Evolutionary conservation across 2,329 filamentous ascomycete genomes (phyloP), one percentile per base, ranked within the genome.

Genomic region (Venturia aucupariae): DNA sequence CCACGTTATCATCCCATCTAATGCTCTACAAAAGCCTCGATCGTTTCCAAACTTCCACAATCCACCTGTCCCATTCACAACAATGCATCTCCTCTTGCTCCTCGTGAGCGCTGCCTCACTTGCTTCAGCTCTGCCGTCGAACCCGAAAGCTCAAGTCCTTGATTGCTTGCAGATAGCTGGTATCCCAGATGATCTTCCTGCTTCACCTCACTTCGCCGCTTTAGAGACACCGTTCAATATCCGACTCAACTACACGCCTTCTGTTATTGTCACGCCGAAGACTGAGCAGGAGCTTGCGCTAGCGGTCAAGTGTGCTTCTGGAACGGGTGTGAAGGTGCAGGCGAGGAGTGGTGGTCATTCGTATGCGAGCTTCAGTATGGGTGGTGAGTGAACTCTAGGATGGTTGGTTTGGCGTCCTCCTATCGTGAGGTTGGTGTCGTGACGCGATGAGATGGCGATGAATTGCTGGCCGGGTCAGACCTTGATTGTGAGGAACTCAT

Each of bases 291-390:
- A 87, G 64, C 80, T 88, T 2, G 78, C 84, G 1, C 79, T 75
- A 24, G 81, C 84, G 17, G 78, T 88, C 46, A 79, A 81, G 61
- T 88, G 85, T 69, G 86, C 85, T 5, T 77, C 65, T 22, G 51
- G 30, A 19, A 35, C 51, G 15, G 74, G 75, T 6, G 72, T 83
- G 62, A 81, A 82, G 67, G 83, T 88, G 0, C 84, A 87, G 70
- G 81, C 86, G 27, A 83, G 80, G 67, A 85, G 84, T 1, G 86
- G 86, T 4, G 86, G 86, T 0, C 86, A 88, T 69, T 87, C 84
- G 0, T 89, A 86, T 67, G 85, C 77, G 0, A 79, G 78, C 0
- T 79, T 77, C 66, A 79, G 79, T 4, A 75, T 80, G 0, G 51
- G 51, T 5, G 51, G 51, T 55, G 80, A 80, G 38, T 61, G 24